Percentiles rank a stretch among this genome's conserved stretches.
These are phyloP conservation scores for Verticillium isaacii DNA, from an alignment of 2,329 filamentous ascomycete genomes.

Conservation along the genomic window DNA sequence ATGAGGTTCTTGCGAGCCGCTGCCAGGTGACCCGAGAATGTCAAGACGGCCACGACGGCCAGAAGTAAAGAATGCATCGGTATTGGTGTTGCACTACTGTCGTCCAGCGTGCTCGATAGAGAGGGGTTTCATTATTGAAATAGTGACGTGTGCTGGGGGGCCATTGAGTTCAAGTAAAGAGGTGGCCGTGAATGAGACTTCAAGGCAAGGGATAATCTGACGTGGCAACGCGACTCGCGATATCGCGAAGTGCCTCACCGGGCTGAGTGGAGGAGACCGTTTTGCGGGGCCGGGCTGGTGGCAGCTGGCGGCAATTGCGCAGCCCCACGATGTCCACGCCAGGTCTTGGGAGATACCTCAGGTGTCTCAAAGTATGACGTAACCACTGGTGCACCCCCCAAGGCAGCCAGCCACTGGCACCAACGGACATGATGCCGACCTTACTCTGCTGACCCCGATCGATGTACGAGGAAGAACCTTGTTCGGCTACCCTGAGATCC, in stretches of 20 bases:
- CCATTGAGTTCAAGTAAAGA: background rate
- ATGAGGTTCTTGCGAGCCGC: constrained; percentile 30
- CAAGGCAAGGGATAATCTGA: background rate
- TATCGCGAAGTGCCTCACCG: background rate
- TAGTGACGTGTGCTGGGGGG: background rate
- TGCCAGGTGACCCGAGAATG: background rate
- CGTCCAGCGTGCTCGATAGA: too few relatives aligned
- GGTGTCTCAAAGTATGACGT: too few relatives aligned
- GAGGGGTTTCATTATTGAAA: too few relatives aligned
- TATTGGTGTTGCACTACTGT: background rate
- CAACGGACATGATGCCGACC: too few relatives aligned
- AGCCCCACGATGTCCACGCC: background rate
- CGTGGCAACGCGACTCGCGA: background rate
- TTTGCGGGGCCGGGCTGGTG: too few relatives aligned
- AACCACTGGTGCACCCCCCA: too few relatives aligned
- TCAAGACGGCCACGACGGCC: background rate
- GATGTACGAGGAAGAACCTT: too few relatives aligned
- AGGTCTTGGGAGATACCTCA: too few relatives aligned
- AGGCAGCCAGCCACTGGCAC: too few relatives aligned
- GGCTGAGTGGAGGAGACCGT: too few relatives aligned
- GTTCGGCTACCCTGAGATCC: too few relatives aligned
- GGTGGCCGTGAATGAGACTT: background rate
- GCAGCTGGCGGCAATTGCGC: background rate
- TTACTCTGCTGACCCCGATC: too few relatives aligned
- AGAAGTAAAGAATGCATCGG: background rate